Conservation (phyloP, 179 eudicot species). For the Beta lomatogona region DNA sequence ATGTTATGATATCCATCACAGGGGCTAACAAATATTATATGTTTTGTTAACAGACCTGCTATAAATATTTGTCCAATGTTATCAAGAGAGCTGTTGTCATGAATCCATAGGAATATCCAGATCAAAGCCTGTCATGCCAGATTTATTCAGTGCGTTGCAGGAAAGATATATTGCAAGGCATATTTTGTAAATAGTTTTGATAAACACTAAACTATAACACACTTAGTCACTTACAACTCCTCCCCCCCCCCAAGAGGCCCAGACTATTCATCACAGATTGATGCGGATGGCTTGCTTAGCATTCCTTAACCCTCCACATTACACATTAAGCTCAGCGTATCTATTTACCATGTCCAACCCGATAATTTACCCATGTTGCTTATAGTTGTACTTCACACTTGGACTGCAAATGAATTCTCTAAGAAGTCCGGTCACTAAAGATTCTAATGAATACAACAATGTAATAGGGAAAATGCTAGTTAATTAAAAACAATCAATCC, state of each 20-base stretch:
- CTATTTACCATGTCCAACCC: not conserved
- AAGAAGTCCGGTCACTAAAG: too few species aligned
- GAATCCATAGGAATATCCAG: conserved; percentile 76
- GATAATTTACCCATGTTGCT: not conserved
- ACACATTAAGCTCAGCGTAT: not conserved
- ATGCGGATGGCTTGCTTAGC: not conserved
- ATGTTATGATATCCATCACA: conserved; percentile 3
- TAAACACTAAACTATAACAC: not conserved
- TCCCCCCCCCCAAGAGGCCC: not conserved
- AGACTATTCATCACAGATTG: not conserved
- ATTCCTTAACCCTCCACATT: not conserved
- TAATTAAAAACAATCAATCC: not conserved
- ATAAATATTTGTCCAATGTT: conserved; percentile 64
- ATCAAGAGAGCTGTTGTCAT: conserved; percentile 54
- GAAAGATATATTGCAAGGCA: not conserved
- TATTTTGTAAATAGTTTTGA: not conserved
- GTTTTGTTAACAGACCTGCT: conserved; percentile 49
- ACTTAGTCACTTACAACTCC: not conserved
- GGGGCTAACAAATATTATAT: not conserved
- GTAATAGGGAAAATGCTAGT: not conserved
- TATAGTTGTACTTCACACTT: too few species aligned
- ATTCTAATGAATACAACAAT: not conserved
- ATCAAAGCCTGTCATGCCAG: conserved; percentile 57
- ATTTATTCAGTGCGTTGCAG: conserved; percentile 2
- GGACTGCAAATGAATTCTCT: too few species aligned